Evolutionary conservation across 2,329 filamentous ascomycete genomes (phyloP), one percentile per base, ranked within the genome.

Genomic region (Trichophyton rubrum): DNA sequence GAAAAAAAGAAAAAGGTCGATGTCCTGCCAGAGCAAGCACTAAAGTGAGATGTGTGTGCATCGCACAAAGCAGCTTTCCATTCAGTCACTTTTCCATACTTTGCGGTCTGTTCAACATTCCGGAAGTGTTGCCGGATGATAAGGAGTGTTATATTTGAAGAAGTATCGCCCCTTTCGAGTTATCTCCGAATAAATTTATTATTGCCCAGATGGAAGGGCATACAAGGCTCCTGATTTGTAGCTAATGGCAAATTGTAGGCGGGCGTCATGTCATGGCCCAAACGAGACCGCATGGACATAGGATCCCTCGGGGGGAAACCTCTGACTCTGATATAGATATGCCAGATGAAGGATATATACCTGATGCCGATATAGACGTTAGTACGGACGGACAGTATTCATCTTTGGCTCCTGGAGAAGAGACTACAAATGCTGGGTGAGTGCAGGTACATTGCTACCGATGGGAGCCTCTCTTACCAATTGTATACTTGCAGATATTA

Each of bases 221-320:
- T 27, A 13, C 15, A 13, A n/a, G 11, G 20, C 24, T 51, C 45
- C 15, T 51, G 9, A 15, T 51, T 9, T 27, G 20, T 1, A 20
- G 11, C 51, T 55, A 55, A 55, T 20, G 27, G 27, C 17, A 8
- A 5, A 8, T 35, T 55, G 33, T 55, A 55, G 40, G 13, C 6
- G n/a, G 38, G 22, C 55, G 59, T 63, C 61, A 63, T 63, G 61
- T 61, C 49, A 63, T 63, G 57, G 61, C 49, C 33, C 59, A 56
- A 61, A 60, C 59, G 53, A 63, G 47, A 38, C 53, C 59, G 56
- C 17, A 55, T 41, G 20, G 40, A 41, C 55, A 57, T 43, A 59
- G 20, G 11, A 13, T 3, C 9, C 24, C 22, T 11, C 40, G n/a
- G 15, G 57, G 41, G 24, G 33, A 41, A 47, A 30, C 56, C 7